Evolutionary conservation across 108 stramenopile species (phyloP), one percentile per base, ranked within the genome.

Genomic region (Skeletonema potamos): DNA sequence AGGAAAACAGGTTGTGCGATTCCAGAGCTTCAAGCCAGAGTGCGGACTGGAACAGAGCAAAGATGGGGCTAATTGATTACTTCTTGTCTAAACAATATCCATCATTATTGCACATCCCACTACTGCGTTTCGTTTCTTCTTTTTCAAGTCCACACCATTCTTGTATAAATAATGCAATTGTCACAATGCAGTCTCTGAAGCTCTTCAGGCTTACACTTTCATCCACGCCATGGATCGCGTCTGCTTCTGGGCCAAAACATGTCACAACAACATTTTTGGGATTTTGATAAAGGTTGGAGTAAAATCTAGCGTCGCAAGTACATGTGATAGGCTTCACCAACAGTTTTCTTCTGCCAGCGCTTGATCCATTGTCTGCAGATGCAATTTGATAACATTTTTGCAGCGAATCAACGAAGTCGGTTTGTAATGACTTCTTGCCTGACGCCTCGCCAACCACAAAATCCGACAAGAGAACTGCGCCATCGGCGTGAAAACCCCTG

Each of bases 1-100:
- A 26, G 87, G 82, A 26, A 72, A 70, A 11, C 82, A 87, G 54
- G 74, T 74, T 22, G 91, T 96, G 3, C 86, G 89, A 65, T 92
- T 91, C 70, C 88, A 89, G 59, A 84, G 83, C 51, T 91, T 92
- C 82, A 96, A 96, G 59, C 95, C 95, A 18, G 82, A 93, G 6
- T 90, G 82, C 43, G 95, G 92, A 10, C 64, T 96, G 26, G 62
- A 65, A 58, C 58, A 70, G 39, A 83, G 84, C 54, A 85, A 74
- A 36, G 95, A 96, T 76, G 84, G 86, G 4, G 95, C 89, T 2
- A 96, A 96, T 76, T 93, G 82, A 80, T 10, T 26, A 62, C 1
- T 0, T 44, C 1, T 0, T 44, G 62, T 62, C 9, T 54, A 54
- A 3, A 46, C 51, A 46, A 11, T 3, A 43, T 27, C 48, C 12